Evolutionary conservation across 306 rosid species (phyloP).

Genomic region (Sicyos baderoa): DNA sequence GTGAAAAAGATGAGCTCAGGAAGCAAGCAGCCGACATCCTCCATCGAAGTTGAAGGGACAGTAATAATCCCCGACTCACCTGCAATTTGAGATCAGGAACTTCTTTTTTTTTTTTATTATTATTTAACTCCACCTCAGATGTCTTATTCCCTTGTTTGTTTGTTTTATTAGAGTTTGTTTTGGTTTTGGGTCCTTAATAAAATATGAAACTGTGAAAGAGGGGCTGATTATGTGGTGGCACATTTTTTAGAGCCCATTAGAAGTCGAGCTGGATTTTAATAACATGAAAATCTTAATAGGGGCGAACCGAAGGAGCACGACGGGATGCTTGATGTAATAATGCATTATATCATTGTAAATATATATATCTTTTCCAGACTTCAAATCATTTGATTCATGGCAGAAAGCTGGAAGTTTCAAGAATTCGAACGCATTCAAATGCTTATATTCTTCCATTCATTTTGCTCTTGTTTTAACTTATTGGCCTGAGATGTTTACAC

Average conservation of each 20-base stretch:
- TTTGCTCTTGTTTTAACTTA: neutral
- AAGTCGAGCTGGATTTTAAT: conserved; percentile 7
- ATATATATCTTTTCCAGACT: neutral
- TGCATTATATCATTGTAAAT: conserved; percentile 10
- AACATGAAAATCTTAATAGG: neutral
- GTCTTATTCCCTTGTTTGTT: neutral
- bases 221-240: neutral
- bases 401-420: conserved; percentile 4
- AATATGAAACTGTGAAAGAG: conserved; percentile 9
- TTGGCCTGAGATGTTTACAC: neutral
- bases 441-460: neutral
- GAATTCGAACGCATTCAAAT: conserved; percentile 9
- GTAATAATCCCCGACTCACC: conserved; percentile 45
- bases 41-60: conserved; percentile 57
- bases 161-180: conserved; percentile 11
- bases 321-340: conserved; percentile 1
- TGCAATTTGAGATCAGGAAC: conserved; percentile 35
- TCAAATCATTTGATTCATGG: neutral
- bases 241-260: neutral
- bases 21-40: conserved; percentile 43
- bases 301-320: neutral
- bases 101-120: conserved; percentile 6
- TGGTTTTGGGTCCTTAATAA: conserved; percentile 4
- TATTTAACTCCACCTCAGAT: neutral
- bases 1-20: conserved; percentile 71